These are phyloP conservation scores for Talaromyces funiculosus DNA, from an alignment of 2,329 filamentous ascomycete species.

Conservation along the genomic window DNA sequence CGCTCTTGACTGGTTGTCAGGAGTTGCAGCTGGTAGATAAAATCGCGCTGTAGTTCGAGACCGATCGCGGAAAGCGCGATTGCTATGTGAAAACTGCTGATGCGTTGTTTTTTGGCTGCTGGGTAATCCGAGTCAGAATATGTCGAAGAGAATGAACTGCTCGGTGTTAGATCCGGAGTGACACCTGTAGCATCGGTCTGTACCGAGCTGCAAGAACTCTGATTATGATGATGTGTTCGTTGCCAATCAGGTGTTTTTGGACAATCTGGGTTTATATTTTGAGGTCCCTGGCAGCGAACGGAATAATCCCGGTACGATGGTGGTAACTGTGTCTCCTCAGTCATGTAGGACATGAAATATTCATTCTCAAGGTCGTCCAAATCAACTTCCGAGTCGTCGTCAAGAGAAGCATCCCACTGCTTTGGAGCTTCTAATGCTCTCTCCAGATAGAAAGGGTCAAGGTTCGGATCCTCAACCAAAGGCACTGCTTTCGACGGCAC, in stretches of 20 bases:
- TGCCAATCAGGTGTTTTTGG: conserved; percentile 8
- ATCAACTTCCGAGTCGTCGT: conserved; percentile 28
- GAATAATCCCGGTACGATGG: conserved; percentile 1
- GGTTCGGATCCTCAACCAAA: conserved; percentile 28
- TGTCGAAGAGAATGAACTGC: conserved; percentile 36
- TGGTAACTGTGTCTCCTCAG: conserved; percentile 16
- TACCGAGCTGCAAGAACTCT: conserved; percentile 31
- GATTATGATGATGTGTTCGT: conserved; percentile 22
- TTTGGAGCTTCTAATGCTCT: conserved; percentile 26
- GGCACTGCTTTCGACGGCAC: conserved; percentile 4
- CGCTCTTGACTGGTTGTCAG: conserved; percentile 15
- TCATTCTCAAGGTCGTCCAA: conserved; percentile 26
- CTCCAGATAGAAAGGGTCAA: conserved; percentile 37
- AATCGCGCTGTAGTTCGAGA: conserved; percentile 19
- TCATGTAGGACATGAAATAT: conserved; percentile 27
- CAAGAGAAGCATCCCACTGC: conserved; percentile 22
- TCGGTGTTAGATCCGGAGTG: conserved; percentile 34
- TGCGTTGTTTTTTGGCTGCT: conserved; percentile 25
- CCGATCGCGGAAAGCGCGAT: conserved; percentile 14
- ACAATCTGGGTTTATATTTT: neutral
- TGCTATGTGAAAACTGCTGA: conserved; percentile 23
- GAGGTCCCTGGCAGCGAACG: conserved; percentile 1
- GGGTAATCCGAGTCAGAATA: conserved; percentile 28
- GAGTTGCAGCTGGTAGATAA: conserved; percentile 20
- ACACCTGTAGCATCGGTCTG: conserved; percentile 22